These are phyloP conservation scores for Exutisphaerella laricina DNA, from an alignment of 2,329 filamentous ascomycete species.

Conservation along the genomic window DNA sequence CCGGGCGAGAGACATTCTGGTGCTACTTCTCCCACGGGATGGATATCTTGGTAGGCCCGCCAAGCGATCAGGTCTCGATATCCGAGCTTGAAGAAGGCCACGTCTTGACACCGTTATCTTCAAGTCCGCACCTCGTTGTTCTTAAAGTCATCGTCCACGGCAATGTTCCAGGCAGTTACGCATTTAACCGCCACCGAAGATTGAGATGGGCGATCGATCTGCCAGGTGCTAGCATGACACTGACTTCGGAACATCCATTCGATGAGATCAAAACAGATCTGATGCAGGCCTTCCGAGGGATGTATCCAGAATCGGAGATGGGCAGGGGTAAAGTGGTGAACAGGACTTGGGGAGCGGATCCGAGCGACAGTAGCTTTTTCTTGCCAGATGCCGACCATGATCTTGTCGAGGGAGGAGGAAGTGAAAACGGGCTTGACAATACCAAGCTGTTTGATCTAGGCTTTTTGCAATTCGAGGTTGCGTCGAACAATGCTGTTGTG, in stretches of 20 bases:
- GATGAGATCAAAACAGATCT: constrained; percentile 54
- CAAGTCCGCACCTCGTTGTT: constrained; percentile 60
- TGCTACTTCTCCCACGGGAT: constrained; percentile 97
- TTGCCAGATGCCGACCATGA: constrained; percentile 32
- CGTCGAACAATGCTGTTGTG: constrained; percentile 87
- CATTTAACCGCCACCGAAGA: constrained; percentile 89
- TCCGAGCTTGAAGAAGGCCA: constrained; percentile 2
- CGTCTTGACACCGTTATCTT: constrained; percentile 20
- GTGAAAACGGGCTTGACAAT: constrained; percentile 55
- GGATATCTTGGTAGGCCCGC: constrained; percentile 82
- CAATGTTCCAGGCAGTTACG: constrained; percentile 91
- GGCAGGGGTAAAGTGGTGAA: constrained; percentile 35
- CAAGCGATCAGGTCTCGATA: constrained; percentile 40
- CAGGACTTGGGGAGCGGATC: constrained; percentile 31
- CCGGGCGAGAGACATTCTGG: constrained; percentile 64
- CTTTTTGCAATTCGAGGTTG: constrained; percentile 87
- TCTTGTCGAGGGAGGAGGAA: constrained; percentile 40
- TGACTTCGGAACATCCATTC: constrained; percentile 75
- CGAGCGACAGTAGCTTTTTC: constrained; percentile 33
- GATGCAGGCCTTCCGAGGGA: constrained; percentile 43
- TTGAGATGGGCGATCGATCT: constrained; percentile 69
- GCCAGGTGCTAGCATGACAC: constrained; percentile 39
- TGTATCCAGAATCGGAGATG: constrained; percentile 50
- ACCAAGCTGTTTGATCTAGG: constrained; percentile 92
- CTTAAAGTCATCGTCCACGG: constrained; percentile 92